phyloP scores from a whole-genome alignment of 2,329 filamentous ascomycete species.

The Pyricularia grisea region DNA sequence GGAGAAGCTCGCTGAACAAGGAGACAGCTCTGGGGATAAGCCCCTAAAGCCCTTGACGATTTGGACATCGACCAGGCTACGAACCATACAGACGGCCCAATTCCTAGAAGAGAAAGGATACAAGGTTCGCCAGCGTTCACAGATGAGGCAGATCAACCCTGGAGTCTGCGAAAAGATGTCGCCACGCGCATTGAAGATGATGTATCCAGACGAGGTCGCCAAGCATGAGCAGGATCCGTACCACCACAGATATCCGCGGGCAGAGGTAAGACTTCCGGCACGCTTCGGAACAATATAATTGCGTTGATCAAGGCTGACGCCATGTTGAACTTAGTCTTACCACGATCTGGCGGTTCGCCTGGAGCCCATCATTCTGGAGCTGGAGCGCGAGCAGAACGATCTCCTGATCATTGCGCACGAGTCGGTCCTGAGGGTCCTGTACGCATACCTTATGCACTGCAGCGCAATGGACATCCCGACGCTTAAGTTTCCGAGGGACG shows the following conservation, averaged over 20 bases:
- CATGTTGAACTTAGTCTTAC: constrained; percentile 58
- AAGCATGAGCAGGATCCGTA: constrained; percentile 95
- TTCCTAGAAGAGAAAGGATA: constrained; percentile 72
- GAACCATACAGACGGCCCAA: constrained; percentile 84
- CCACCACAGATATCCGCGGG: constrained; percentile 89
- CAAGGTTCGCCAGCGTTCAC: constrained; percentile 81
- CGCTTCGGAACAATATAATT: not conserved
- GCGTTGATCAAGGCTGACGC: not conserved
- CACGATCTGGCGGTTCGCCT: constrained; percentile 96
- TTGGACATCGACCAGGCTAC: constrained; percentile 88
- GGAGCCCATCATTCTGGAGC: constrained; percentile 93
- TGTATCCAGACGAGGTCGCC: constrained; percentile 83
- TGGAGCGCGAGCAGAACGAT: constrained; percentile 94
- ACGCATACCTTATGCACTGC: constrained; percentile 97
- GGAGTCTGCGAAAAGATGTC: constrained; percentile 93
- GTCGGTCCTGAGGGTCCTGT: constrained; percentile 91
- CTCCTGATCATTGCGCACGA: constrained; percentile 98
- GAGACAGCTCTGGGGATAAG: constrained; percentile 37
- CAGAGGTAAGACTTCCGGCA: constrained; percentile 54
- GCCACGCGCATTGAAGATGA: constrained; percentile 66
- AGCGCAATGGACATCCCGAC: constrained; percentile 90
- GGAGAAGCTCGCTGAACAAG: constrained; percentile 58
- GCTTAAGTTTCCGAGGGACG: constrained; percentile 86
- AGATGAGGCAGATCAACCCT: constrained; percentile 96
- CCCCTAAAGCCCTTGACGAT: constrained; percentile 70